Evolutionary conservation across 306 rosid genomes (phyloP), one percentile per base, ranked within the genome.

Genomic region (Oemleria cerasiformis): DNA sequence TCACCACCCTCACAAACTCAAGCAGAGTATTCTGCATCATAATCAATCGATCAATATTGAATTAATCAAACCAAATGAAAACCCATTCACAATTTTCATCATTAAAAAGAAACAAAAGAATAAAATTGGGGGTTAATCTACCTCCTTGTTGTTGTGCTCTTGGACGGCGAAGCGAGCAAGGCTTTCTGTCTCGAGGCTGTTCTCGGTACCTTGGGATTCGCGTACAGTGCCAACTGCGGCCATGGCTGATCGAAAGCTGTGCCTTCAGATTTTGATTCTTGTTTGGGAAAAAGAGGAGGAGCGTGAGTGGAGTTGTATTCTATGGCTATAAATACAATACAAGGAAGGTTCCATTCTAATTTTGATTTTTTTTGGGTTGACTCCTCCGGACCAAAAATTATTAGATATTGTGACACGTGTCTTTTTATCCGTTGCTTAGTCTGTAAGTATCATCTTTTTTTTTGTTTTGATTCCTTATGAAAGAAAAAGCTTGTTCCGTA

Each of bases 131-230:
- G 3, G 20, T 9, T n/a, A 38, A 2, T 1, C 39, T 9, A 92
- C 96, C 91, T 85, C 83, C 72, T 86, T 89, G 70, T 82, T 82
- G 77, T 89, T 94, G 84, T 94, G 88, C 48, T 91, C 87, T 0
- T 87, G 90, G 38, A 94, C 91, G 0, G 99, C 97, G 84, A 84
- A 94, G 10, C 92, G 85, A 60, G 95, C 96, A 11, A 94, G 91
- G 64, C 59, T 51, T 7, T 89, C 95, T 53, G 68, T 65, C 38
- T 80, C 78, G 47, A 77, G n/a, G 66, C 73, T 80, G 74, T 84
- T 84, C 65, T 67, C 20, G 68, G 20, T 11, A 17, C 73, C 67
- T 19, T 61, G 39, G 1, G 51, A 65, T 5, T 69, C 70, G 30
- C 49, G 43, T 1, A 77, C 1, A 30, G 75, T 67, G 14, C 87